Conservation (phyloP, 1,284 basidiomycete genomes). For the Coriolopsis trogii region DNA sequence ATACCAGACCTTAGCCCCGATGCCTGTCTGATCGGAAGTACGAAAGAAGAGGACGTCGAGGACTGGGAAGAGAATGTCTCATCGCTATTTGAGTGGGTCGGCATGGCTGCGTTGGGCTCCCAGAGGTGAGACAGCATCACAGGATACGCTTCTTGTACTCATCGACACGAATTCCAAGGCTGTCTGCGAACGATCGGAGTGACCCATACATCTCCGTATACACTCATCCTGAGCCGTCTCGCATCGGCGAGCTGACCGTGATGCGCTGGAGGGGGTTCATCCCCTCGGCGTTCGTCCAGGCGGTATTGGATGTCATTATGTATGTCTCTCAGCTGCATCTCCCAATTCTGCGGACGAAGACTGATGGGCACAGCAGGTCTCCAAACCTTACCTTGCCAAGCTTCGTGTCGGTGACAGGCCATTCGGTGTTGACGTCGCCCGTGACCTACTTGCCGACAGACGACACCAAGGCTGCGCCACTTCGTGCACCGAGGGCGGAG, state of each 20-base stretch:
- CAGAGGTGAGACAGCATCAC: constrained; percentile 38
- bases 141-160: neutral
- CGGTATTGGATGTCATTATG: constrained; percentile 47
- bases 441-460: constrained; percentile 23
- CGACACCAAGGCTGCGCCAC: constrained; percentile 5
- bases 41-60: constrained; percentile 37
- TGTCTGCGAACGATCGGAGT: constrained; percentile 42
- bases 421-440: constrained; percentile 27
- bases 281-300: constrained; percentile 49
- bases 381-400: constrained; percentile 1
- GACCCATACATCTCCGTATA: constrained; percentile 52
- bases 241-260: constrained; percentile 48
- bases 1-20: constrained; percentile 35
- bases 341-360: neutral
- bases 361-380: constrained; percentile 1
- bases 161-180: constrained; percentile 33
- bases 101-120: constrained; percentile 55
- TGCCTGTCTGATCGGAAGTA: constrained; percentile 27
- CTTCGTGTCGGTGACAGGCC: constrained; percentile 25
- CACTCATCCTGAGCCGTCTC: constrained; percentile 45
- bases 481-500: constrained; percentile 25
- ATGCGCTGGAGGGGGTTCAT: constrained; percentile 65
- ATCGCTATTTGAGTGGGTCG: constrained; percentile 69
- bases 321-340: constrained; percentile 32
- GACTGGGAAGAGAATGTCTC: constrained; percentile 52